Conservation (phyloP, 1,139 yeast genomes). For the Kodamaea arcana region DNA sequence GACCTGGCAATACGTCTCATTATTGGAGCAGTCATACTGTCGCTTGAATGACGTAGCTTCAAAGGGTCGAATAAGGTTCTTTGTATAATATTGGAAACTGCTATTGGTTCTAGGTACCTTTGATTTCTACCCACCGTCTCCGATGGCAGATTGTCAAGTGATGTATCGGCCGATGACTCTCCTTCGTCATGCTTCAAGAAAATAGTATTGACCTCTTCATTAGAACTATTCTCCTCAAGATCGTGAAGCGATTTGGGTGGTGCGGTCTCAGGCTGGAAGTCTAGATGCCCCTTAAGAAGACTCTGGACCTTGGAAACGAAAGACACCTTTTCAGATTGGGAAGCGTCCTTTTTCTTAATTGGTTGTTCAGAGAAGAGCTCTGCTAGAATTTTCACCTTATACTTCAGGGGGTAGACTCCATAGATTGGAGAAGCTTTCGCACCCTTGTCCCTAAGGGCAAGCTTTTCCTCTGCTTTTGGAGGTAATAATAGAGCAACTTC, state of each 20-base stretch:
- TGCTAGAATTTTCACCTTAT: slow-evolving; percentile 1
- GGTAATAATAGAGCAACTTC: neutral
- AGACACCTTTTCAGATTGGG: neutral
- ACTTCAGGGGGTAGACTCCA: slow-evolving; percentile 1
- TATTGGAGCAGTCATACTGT: slow-evolving; percentile 1
- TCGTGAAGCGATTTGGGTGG: neutral
- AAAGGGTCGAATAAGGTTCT: slow-evolving; percentile 3
- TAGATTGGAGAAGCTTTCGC: neutral
- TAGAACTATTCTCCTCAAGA: neutral
- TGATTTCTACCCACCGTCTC: neutral
- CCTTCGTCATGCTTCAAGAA: slow-evolving; percentile 1
- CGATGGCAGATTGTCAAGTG: neutral
- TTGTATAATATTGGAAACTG: slow-evolving; percentile 1
- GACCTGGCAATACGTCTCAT: slow-evolving; percentile 1
- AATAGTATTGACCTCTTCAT: neutral
- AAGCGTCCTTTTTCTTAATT: neutral
- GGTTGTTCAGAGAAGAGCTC: slow-evolving; percentile 1
- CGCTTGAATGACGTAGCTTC: slow-evolving; percentile 1
- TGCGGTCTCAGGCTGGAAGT: neutral
- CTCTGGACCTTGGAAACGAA: neutral
- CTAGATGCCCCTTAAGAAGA: neutral
- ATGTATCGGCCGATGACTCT: neutral
- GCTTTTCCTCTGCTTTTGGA: neutral
- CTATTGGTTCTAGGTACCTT: neutral
- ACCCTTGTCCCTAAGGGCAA: neutral